Evolutionary conservation across 139 green algal species (phyloP), one percentile per base, ranked within the genome.

Genomic region (Trebouxia sp.): DNA sequence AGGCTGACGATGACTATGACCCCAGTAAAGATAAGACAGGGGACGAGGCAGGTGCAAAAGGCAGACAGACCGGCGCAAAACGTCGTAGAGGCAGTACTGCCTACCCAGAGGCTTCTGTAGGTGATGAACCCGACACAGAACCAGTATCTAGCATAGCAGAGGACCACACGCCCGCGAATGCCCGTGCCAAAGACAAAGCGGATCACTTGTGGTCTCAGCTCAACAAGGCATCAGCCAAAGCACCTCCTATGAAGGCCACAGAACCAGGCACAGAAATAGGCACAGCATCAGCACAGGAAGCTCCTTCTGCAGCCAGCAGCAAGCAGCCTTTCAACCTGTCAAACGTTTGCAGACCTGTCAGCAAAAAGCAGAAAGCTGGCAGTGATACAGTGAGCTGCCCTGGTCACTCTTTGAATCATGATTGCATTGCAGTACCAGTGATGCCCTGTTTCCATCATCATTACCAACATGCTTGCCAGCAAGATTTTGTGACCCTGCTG

Each of bases 1-100:
- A 90, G 45, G 91, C 92, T 76, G 91, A 95, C 47, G 83, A 94
- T 47, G 92, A 95, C 56, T 96, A 91, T 72, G 82, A 88, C 50
- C 90, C 92, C 3, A 69, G 26, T 22, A 38, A 28, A 41, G 79
- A 81, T 4, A 43, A 81, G 9, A 89, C 90, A 41, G 75, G 82
- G 0, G 88, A 82, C 7, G 84, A 65, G 6, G 85, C 87, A 65
- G 80, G 79, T 17, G 81, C 85, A 50, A 76, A 75, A 0, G 53
- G 22, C 24, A 53, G 78, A 35, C 43, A 45, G 22, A 75, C 43
- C 81, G 85, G 53, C 77, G 30, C 41, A 32, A 70, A 62, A 32
- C 41, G 76, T 26, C 30, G 55, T n/a, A 85, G 72, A 77, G 83
- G 78, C 51, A 88, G 62, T 37, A 35, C 12, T 30, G 32, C 32